phyloP scores from a whole-genome alignment of 139 green algal species.

The Haematococcus sp. region DNA sequence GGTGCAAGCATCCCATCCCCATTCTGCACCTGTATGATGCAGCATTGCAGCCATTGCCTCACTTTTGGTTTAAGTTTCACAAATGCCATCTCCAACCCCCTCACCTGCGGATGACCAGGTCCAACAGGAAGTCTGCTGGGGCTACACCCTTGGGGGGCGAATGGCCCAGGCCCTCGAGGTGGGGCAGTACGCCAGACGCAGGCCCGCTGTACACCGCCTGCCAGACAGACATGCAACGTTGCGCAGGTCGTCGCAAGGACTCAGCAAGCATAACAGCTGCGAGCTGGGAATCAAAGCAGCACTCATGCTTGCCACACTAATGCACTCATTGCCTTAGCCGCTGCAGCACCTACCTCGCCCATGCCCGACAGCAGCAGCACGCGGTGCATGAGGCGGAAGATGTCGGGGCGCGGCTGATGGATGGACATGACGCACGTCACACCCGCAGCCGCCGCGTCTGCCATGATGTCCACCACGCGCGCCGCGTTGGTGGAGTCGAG shows the following conservation, averaged over 20 bases:
- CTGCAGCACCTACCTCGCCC: constrained; percentile 38
- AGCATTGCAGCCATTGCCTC: too few relatives aligned
- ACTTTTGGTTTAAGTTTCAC: too few relatives aligned
- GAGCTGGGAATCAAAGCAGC: too few relatives aligned
- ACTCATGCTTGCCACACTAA: too few relatives aligned
- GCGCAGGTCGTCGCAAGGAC: too few relatives aligned
- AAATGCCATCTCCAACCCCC: not conserved
- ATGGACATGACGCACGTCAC: constrained; percentile 63
- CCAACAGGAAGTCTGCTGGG: constrained; percentile 70
- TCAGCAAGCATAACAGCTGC: too few relatives aligned
- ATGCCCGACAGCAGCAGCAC: constrained; percentile 51
- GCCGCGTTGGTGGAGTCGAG: constrained; percentile 64
- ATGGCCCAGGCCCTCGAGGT: constrained; percentile 41
- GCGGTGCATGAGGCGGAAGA: constrained; percentile 59
- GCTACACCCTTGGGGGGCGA: constrained; percentile 26
- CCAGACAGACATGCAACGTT: not conserved
- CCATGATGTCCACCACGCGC: constrained; percentile 67
- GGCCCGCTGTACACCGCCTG: constrained; percentile 40
- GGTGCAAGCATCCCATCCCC: too few relatives aligned
- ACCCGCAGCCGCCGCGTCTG: constrained; percentile 33
- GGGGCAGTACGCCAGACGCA: constrained; percentile 9
- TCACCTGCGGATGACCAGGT: constrained; percentile 56
- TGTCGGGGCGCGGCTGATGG: constrained; percentile 68
- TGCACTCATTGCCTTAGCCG: too few relatives aligned
- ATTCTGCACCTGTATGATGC: too few relatives aligned